These are phyloP conservation scores for Leishmania amazonensis DNA, from an alignment of 208 protist genomes.

Conservation along the genomic window DNA sequence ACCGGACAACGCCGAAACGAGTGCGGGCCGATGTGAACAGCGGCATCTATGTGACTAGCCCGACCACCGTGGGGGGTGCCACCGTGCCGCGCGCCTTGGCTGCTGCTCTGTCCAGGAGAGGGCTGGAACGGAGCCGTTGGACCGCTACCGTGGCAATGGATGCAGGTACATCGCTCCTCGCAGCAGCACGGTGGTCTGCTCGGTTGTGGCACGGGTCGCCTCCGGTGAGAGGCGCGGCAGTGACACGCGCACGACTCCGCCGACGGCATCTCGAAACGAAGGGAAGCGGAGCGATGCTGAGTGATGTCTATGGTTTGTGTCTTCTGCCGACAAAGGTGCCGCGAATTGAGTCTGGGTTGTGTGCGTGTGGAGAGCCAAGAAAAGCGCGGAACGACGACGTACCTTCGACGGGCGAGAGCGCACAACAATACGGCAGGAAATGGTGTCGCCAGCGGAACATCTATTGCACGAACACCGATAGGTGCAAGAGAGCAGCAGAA, in stretches of 20 bases:
- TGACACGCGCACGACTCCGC: slow-evolving; percentile 5
- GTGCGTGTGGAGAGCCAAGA: not conserved
- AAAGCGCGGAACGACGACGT: not conserved
- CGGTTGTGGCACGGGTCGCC: not conserved
- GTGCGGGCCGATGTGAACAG: not conserved
- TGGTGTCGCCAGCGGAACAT: not conserved
- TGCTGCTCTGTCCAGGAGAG: not conserved
- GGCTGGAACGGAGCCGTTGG: not conserved
- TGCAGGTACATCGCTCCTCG: slow-evolving; percentile 42
- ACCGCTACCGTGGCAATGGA: slow-evolving; percentile 9
- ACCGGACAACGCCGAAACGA: slow-evolving; percentile 26
- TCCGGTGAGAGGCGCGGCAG: not conserved
- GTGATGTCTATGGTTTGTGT: not conserved
- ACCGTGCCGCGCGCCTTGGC: slow-evolving; percentile 2
- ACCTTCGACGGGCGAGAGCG: not conserved
- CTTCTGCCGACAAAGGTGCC: not conserved
- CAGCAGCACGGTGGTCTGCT: slow-evolving; percentile 63
- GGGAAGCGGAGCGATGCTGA: not conserved
- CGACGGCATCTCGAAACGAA: slow-evolving; percentile 13
- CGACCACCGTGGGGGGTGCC: not conserved
- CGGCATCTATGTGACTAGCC: not conserved
- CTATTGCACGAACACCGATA: not conserved
- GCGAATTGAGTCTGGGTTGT: not conserved
- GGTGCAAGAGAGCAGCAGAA: not conserved
- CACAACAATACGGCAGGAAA: not conserved